These are phyloP conservation scores for Malassezia sp. DNA, from an alignment of 1,284 basidiomycete species.

Conservation along the genomic window DNA sequence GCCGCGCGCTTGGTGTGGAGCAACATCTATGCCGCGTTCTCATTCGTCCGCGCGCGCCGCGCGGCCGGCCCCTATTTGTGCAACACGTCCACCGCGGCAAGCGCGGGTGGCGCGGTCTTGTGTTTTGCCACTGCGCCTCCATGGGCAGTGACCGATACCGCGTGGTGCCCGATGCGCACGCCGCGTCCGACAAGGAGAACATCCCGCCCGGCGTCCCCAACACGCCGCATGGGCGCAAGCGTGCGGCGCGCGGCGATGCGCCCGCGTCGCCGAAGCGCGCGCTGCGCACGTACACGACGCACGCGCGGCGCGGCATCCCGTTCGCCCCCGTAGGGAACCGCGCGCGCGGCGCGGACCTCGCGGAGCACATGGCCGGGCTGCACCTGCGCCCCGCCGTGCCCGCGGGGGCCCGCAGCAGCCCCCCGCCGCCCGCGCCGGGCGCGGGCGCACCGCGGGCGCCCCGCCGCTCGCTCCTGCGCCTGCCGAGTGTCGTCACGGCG, in stretches of 20 bases:
- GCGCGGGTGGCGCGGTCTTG: too few species aligned
- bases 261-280: slow-evolving; percentile 9
- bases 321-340: not conserved
- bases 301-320: not conserved
- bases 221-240: not conserved
- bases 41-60: too few species aligned
- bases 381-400: not conserved
- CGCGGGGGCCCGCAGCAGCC: too few species aligned
- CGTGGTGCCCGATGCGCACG: not conserved
- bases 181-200: slow-evolving; percentile 9
- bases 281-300: slow-evolving; percentile 2
- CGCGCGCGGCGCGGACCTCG: not conserved
- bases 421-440: not conserved
- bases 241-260: not conserved
- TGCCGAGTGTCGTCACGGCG: not conserved
- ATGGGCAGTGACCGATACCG: too few species aligned
- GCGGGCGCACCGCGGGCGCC: not conserved
- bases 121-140: not conserved
- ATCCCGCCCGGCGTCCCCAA: not conserved
- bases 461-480: not conserved
- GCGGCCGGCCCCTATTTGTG: too few species aligned
- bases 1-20: too few species aligned
- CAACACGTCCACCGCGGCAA: too few species aligned
- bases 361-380: not conserved
- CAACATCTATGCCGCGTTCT: too few species aligned